Base-by-base conservation (phyloP, 352 stramenopile genomes). In the Blastocystis sp. region DNA sequence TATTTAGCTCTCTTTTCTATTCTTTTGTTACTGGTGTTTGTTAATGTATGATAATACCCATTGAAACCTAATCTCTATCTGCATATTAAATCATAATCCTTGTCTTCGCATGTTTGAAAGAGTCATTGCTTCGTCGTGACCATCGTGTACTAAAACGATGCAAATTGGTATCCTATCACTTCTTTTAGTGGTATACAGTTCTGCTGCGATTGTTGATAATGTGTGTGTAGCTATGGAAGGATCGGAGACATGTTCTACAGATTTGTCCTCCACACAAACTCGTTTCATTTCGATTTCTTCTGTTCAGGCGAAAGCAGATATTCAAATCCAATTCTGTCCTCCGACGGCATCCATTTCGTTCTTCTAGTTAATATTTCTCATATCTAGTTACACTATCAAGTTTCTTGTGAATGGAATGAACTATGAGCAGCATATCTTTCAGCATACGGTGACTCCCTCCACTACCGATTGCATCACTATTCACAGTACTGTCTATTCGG, bases 401-500 rank as follows among this genome's bases (percentile, higher is more conserved):
- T 37, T 76, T 27, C 22, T 51, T 48, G n/a, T 76, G 11, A 76
- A 76, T 37, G 64, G 33, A 44, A 48, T 76, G 9, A 48, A 37
- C 35, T 33, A 76, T 44, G 64, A 76, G 22, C 27, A 27, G 11
- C 13, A 30, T 44, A 37, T 24, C 2, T 48, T 76, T 44, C 1
- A 53, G 6, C 64, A 53, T 27, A 13, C 35, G 2, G 17, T 76
- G 19, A 33, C 35, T 33, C 15, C 60, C 17, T 76, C 64, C 1
- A 30, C 33, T 11, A 76, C 9, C 11, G 64, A 76, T n/a, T 76
- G 64, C 64, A 24, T 27, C 13, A 0, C 64, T 44, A 2, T 48
- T n/a, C 35, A 44, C 33, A 76, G 22, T 51, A n/a, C 24, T 44
- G n/a, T 76, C 64, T 76, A 56, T 51, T 76, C 64, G 4, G 64